Base-by-base conservation (phyloP, 1,284 basidiomycete species). In the Neonothopanus nambi region DNA sequence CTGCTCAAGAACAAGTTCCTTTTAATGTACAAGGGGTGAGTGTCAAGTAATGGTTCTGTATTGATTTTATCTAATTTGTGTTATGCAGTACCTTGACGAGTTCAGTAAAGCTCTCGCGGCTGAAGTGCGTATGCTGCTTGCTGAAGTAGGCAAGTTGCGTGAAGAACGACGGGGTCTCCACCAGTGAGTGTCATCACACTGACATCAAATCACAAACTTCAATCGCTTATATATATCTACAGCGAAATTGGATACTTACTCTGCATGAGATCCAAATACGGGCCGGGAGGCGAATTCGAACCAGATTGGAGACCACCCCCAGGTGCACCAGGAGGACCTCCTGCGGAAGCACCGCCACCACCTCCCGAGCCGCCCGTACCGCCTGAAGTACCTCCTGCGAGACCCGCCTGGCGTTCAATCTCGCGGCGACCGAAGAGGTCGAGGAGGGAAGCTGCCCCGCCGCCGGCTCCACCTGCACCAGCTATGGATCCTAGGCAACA, bases 11-110 rank as follows among this genome's bases (percentile, higher is more conserved):
- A 60, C 85, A 85, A 67, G 80, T 91, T 13, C 82, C 82, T 8
- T 91, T 85, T 75, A 90, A 91, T 57, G 81, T 91, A 5, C 84
- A 88, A 75, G 80, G 80, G 28, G 87, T 89, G 70, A 56, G 82
- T 68, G 3, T 23, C 40, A 5, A 45, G 13, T 47, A 7, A 26
- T 45, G 18, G 8, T 18, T 2, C 24, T 37, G n/a, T n/a, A 33
- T 53, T 30, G 47, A 18, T 26, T 36, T 15, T 12, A 35, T 48
- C 48, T 56, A 54, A 63, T 8, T 45, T 51, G 39, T 51, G 28
- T 36, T 33, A 26, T 36, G 33, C 48, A 84, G 83, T 90, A 90
- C 63, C 75, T 91, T 17, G 87, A 90, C 58, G 87, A 91, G 52
- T 91, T 91, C 68, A 90, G 87, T 66, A 87, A 84, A 64, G 85